phyloP scores from a whole-genome alignment of 2,329 filamentous ascomycete genomes.

The Cryphonectria radicalis region DNA sequence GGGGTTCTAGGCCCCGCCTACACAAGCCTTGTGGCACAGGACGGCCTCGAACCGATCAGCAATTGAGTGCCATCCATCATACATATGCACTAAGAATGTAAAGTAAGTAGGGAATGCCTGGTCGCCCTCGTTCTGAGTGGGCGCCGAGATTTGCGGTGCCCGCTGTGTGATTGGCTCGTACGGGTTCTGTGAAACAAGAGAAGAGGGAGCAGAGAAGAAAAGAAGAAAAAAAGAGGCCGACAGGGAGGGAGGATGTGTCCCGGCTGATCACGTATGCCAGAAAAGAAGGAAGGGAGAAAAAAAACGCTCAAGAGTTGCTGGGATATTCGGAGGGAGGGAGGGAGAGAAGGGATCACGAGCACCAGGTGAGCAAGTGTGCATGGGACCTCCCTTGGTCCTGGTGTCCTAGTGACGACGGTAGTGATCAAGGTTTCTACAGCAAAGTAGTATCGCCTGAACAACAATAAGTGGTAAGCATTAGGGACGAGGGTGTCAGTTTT shows the following conservation, averaged over 20 bases:
- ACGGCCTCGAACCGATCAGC: conserved; percentile 7
- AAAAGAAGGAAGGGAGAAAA: no score
- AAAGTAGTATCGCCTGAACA: neutral
- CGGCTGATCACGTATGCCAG: neutral
- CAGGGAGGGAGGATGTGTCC: neutral
- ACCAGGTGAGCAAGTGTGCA: neutral
- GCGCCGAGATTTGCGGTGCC: neutral
- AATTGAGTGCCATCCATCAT: neutral
- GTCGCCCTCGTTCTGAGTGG: conserved; percentile 1
- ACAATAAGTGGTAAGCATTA: neutral
- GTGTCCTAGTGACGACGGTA: neutral
- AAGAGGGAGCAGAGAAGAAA: neutral
- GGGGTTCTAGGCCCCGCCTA: no score
- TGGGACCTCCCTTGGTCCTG: neutral
- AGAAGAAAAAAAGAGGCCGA: neutral
- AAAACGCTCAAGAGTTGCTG: neutral
- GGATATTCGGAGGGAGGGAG: neutral
- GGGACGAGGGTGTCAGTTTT: neutral
- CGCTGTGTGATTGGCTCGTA: conserved; percentile 5
- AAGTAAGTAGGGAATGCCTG: neutral
- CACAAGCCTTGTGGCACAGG: neutral
- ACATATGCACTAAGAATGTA: neutral
- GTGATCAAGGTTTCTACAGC: neutral
- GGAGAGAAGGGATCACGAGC: neutral
- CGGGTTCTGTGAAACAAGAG: neutral